These are phyloP conservation scores for Pulveroboletus sp. DNA, from an alignment of 768 basidiomycete species.

Conservation along the genomic window DNA sequence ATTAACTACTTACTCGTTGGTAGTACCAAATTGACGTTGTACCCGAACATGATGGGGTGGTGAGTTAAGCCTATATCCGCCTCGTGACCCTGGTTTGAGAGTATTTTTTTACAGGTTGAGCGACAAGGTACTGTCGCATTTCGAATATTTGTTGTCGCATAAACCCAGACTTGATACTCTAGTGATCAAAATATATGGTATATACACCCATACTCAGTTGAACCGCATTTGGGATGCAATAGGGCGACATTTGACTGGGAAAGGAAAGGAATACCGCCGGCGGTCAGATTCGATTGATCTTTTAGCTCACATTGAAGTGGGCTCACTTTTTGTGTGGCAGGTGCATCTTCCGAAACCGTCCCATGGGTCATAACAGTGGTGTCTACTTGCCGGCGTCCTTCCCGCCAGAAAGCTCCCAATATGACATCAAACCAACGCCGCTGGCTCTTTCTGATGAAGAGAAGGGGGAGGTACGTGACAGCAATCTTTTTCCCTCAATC, in stretches of 20 bases:
- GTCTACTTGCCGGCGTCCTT: conserved; percentile 53
- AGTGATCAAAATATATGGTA: conserved; percentile 49
- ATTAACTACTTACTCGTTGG: neutral
- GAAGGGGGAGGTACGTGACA: conserved; percentile 40
- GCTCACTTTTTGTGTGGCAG: conserved; percentile 25
- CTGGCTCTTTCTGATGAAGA: conserved; percentile 42
- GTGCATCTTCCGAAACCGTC: conserved; percentile 42
- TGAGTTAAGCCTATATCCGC: conserved; percentile 9
- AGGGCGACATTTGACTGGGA: conserved; percentile 38
- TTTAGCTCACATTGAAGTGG: neutral
- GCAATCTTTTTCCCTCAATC: neutral
- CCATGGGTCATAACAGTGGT: conserved; percentile 34
- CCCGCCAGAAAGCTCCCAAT: conserved; percentile 34
- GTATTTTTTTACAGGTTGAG: conserved; percentile 31
- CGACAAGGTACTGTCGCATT: conserved; percentile 35
- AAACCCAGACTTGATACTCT: neutral
- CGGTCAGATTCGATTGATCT: conserved; percentile 34
- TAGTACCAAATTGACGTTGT: conserved; percentile 51
- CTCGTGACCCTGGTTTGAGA: neutral
- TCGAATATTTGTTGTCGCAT: neutral
- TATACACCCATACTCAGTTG: conserved; percentile 47
- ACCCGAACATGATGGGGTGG: conserved; percentile 34
- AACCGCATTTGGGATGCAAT: conserved; percentile 47
- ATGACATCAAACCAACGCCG: conserved; percentile 12
- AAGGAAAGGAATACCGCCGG: conserved; percentile 49